Percentiles rank a stretch among this genome's conserved stretches.
These are phyloP conservation scores for Trametes pubescens DNA, from an alignment of 1,284 basidiomycete species.

Conservation along the genomic window DNA sequence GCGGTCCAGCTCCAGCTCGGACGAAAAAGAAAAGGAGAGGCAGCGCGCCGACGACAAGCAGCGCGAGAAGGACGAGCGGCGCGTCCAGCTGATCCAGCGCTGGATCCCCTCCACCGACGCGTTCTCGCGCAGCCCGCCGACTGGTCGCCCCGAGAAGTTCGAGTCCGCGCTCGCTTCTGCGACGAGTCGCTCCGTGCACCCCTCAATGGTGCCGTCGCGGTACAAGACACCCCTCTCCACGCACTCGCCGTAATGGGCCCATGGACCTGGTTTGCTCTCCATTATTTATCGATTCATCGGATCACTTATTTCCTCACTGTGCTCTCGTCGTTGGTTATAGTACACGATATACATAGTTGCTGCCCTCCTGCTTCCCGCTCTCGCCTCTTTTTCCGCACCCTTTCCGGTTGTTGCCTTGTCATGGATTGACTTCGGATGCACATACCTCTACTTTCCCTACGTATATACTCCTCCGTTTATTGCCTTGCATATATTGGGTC, in stretches of 20 bases:
- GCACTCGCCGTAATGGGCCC: constrained; percentile 34
- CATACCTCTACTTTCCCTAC: constrained; percentile 26
- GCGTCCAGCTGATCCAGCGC: constrained; percentile 43
- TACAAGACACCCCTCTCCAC: constrained; percentile 44
- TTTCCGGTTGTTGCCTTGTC: constrained; percentile 23
- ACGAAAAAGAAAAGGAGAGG: constrained; percentile 44
- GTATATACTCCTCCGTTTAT: constrained; percentile 34
- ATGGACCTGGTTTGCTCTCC: constrained; percentile 30
- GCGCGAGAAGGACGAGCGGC: constrained; percentile 40
- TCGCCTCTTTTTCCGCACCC: constrained; percentile 17
- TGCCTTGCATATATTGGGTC: constrained; percentile 34
- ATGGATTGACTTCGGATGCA: constrained; percentile 34
- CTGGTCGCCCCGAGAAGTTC: constrained; percentile 35
- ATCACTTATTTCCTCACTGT: constrained; percentile 33
- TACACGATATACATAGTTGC: constrained; percentile 37
- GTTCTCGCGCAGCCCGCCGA: constrained; percentile 38
- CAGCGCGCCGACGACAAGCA: constrained; percentile 32
- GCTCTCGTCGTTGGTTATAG: constrained; percentile 34
- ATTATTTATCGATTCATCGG: constrained; percentile 34
- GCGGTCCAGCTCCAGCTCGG: constrained; percentile 44
- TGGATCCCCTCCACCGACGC: constrained; percentile 43
- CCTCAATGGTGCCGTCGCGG: constrained; percentile 37
- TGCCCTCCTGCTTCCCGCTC: constrained; percentile 25
- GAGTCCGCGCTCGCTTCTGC: constrained; percentile 22
- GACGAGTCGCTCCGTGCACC: constrained; percentile 31